Conservation (phyloP, 495 filamentous ascomycete genomes). For the Aspergillus homomorphus region DNA sequence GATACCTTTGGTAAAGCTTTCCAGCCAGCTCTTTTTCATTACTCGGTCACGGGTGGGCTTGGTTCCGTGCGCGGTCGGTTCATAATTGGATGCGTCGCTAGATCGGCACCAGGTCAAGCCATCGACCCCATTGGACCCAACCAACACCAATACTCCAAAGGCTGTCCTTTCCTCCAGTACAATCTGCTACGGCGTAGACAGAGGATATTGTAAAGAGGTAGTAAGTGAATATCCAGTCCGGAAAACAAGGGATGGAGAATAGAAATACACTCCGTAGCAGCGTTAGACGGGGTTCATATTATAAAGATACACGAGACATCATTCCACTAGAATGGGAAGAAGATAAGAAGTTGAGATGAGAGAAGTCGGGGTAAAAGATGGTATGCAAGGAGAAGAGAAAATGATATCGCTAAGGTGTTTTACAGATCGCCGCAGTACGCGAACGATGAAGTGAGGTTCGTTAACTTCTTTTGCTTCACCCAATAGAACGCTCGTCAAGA, state of each 20-base stretch:
- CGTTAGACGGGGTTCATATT: neutral
- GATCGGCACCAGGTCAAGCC: neutral
- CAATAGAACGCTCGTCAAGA: neutral
- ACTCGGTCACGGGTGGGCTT: too few species aligned
- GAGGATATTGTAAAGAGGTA: neutral
- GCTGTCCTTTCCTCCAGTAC: neutral
- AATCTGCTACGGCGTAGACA: neutral
- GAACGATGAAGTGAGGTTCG: neutral
- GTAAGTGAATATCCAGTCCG: neutral
- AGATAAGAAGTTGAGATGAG: neutral
- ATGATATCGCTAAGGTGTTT: neutral
- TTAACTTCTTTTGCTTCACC: neutral
- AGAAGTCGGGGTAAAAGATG: neutral
- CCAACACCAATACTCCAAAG: too few species aligned
- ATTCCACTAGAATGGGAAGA: neutral
- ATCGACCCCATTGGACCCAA: neutral
- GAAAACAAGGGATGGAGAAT: neutral
- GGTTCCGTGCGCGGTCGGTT: too few species aligned
- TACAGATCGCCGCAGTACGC: neutral
- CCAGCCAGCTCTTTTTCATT: too few species aligned
- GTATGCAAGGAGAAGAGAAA: neutral
- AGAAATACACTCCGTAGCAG: conserved; percentile 2
- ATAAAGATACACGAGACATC: neutral
- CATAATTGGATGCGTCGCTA: neutral
- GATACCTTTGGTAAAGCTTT: too few species aligned